Evolutionary conservation across 345 rosid species (phyloP), one percentile per base, ranked within the genome.

Genomic region (Orychophragmus violaceus): DNA sequence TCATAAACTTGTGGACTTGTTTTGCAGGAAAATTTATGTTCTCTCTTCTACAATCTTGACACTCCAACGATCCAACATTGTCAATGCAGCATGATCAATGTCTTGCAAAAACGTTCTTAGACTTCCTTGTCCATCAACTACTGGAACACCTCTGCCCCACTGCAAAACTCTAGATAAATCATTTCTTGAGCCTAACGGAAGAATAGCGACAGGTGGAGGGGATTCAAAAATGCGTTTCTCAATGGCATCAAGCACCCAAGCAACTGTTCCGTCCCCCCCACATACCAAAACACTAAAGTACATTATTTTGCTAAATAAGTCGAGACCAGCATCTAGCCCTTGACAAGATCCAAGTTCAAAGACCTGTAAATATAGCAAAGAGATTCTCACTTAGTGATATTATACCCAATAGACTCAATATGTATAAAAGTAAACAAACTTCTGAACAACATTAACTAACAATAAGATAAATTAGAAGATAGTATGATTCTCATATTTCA

Each of bases 261-360:
- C 83, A 80, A 85, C 91, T 18, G 95, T 85, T 25, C 95, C 95
- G 77, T 88, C 95, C 51, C 95, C 95, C 39, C 50, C 95, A 91
- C 95, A 85, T 10, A 82, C 89, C 75, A 88, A 79, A 72, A 85
- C 82, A 69, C 87, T 81, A 49, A 85, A 88, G 64, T 85, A 83
- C 19, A 77, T 86, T 45, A 82, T 78, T 49, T 71, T 74, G 62
- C 84, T 79, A 76, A 77, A 88, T 64, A 88, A 62, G 59, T 85
- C 80, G 61, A 88, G 72, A 69, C 89, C 95, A 36, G 77, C 79
- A 69, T 85, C 91, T 51, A 91, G 91, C 54, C 95, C 91, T 55
- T 78, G 85, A 63, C 82, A 84, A 37, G 90, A 78, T 60, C 83
- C 77, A 59, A 88, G 79, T 59, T 82, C 91, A 78, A 85, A 82